phyloP scores from a whole-genome alignment of 371 early-diverging fungal genomes.

The Mucor lusitanicus region DNA sequence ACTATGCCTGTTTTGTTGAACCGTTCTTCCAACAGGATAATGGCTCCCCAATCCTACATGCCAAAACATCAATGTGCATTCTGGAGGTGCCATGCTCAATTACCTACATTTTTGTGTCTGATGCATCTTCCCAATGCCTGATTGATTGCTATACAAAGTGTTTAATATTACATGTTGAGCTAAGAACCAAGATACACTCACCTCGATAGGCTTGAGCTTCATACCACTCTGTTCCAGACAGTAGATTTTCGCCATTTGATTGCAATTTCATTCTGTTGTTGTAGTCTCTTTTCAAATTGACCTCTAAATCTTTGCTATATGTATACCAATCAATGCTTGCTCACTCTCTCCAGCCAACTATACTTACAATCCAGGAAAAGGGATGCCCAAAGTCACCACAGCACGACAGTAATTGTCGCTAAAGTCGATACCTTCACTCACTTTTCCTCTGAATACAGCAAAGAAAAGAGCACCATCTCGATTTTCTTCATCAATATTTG shows the following conservation, averaged over 20 bases:
- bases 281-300: constrained; percentile 44
- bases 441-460: constrained; percentile 87
- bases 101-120: constrained; percentile 78
- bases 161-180: background rate
- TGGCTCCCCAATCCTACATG: constrained; percentile 55
- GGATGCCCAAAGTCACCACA: constrained; percentile 91
- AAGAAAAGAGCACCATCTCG: constrained; percentile 63
- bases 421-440: constrained; percentile 96
- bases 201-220: constrained; percentile 81
- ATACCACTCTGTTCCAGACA: constrained; percentile 59
- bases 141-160: constrained; percentile 73
- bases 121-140: constrained; percentile 95
- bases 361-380: constrained; percentile 68
- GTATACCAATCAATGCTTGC: background rate
- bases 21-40: constrained; percentile 66
- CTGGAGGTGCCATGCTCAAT: background rate
- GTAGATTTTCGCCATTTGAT: background rate
- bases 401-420: constrained; percentile 87
- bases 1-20: constrained; percentile 40
- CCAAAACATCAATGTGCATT: background rate
- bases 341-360: background rate
- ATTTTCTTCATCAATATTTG: constrained; percentile 8
- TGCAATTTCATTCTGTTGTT: constrained; percentile 26
- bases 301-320: constrained; percentile 37
- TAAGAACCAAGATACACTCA: background rate